phyloP scores from a whole-genome alignment of 768 basidiomycete species.

The Sarcodon aspratus region DNA sequence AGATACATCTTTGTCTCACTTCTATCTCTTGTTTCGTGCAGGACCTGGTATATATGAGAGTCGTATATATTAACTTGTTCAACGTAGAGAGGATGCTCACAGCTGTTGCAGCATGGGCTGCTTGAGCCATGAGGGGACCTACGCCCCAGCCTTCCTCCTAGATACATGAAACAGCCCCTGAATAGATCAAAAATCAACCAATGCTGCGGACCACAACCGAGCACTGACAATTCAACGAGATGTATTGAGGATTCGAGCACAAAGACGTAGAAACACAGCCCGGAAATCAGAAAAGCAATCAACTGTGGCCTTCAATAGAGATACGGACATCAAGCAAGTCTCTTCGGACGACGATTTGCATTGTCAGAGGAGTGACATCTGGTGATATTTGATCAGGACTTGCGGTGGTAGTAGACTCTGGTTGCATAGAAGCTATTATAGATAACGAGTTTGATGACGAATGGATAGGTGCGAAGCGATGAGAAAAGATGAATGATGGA shows the following conservation, averaged over 20 bases:
- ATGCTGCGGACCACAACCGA: not conserved
- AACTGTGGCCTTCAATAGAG: not conserved
- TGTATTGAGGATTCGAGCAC: not conserved
- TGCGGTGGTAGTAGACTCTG: too few relatives aligned
- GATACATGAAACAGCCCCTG: not conserved
- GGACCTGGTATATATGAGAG: conserved; percentile 15
- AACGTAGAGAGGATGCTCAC: conserved; percentile 11
- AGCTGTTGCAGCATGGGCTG: conserved; percentile 30
- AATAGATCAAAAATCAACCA: not conserved
- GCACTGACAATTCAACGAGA: too few relatives aligned
- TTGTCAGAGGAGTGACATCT: conserved; percentile 18
- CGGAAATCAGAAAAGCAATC: not conserved
- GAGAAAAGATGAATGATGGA: too few relatives aligned
- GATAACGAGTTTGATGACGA: too few relatives aligned
- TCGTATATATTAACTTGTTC: not conserved
- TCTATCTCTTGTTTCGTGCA: conserved; percentile 26
- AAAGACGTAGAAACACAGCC: not conserved
- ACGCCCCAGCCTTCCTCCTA: conserved; percentile 31
- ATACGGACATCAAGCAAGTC: conserved; percentile 28
- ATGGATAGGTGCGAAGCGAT: too few relatives aligned
- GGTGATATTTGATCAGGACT: not conserved
- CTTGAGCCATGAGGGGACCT: conserved; percentile 33
- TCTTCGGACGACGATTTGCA: conserved; percentile 32
- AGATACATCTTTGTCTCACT: conserved; percentile 27
- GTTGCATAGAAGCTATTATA: too few relatives aligned